Evolutionary conservation across 1,139 yeast genomes (phyloP).

Genomic region (Pichia sp.): DNA sequence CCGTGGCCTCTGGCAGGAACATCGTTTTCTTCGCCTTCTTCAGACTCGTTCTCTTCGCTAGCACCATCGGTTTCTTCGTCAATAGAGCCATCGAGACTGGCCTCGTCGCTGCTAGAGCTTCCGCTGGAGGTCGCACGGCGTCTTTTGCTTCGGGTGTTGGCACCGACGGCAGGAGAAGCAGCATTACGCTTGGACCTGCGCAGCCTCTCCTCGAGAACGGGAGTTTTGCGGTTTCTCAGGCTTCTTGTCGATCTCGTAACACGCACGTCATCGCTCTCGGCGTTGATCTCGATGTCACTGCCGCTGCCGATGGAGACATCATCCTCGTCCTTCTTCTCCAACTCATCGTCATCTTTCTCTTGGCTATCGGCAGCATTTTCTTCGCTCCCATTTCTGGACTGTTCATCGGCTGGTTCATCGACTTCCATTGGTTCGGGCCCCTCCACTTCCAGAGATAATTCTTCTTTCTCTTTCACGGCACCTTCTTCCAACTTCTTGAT

Average conservation of each 20-base stretch:
- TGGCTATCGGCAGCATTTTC: constrained; percentile 1
- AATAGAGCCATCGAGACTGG: background rate
- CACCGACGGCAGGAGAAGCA: background rate
- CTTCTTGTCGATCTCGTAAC: constrained; percentile 8
- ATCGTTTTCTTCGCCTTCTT: background rate
- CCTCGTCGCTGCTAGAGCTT: background rate
- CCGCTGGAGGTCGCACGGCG: background rate
- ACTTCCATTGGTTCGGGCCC: background rate
- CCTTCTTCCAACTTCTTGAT: constrained; percentile 36
- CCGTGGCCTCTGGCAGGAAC: background rate
- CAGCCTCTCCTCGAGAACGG: background rate
- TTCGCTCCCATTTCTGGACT: background rate
- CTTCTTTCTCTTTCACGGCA: constrained; percentile 21
- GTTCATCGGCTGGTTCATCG: background rate
- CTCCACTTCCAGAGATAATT: background rate
- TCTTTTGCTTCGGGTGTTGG: constrained; percentile 6
- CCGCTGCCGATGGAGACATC: background rate
- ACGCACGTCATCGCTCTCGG: constrained; percentile 3
- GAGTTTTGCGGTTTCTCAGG: background rate
- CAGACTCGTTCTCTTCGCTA: constrained; percentile 7
- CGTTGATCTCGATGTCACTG: background rate
- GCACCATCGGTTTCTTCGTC: constrained; percentile 5
- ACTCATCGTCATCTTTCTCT: constrained; percentile 8
- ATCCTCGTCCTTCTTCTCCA: background rate
- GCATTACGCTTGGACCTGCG: constrained; percentile 6